Percentiles rank a stretch among this genome's conserved stretches.
These are phyloP conservation scores for Glaciozyma antarctica DNA, from an alignment of 768 basidiomycete species.

Conservation along the genomic window DNA sequence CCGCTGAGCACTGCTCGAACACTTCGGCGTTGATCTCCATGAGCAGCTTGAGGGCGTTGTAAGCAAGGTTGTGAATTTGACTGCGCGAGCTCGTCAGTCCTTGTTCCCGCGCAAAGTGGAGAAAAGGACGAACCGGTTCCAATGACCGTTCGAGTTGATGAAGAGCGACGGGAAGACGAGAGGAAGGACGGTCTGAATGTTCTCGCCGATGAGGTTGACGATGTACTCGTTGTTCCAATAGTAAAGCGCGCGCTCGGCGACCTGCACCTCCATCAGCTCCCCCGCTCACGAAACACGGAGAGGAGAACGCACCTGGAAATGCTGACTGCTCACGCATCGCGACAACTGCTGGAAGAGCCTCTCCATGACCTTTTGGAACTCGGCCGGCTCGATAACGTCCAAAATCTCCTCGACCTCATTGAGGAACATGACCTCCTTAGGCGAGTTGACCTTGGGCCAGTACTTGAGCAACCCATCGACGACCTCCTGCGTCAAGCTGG, in stretches of 20 bases:
- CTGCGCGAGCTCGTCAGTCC: conserved; percentile 43
- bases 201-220: conserved; percentile 97
- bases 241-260: conserved; percentile 88
- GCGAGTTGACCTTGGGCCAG: conserved; percentile 99
- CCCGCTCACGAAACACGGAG: background rate
- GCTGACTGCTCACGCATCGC: conserved; percentile 95
- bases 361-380: conserved; percentile 92
- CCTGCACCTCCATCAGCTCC: conserved; percentile 38
- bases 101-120: background rate
- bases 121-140: conserved; percentile 72
- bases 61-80: conserved; percentile 98
- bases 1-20: conserved; percentile 85
- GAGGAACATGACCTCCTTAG: conserved; percentile 99
- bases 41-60: conserved; percentile 93
- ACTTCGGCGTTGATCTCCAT: conserved; percentile 96
- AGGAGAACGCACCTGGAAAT: conserved; percentile 63
- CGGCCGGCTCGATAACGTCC: conserved; percentile 91
- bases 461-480: conserved; percentile 90
- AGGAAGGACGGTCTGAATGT: conserved; percentile 74
- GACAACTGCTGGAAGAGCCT: conserved; percentile 88
- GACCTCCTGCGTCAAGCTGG: conserved; percentile 83
- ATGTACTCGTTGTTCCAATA: conserved; percentile 99
- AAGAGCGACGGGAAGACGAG: conserved; percentile 96
- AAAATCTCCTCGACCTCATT: conserved; percentile 98
- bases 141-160: conserved; percentile 90